Conservation (phyloP, 2,329 filamentous ascomycete species). For the Calonectria leucothoes region DNA sequence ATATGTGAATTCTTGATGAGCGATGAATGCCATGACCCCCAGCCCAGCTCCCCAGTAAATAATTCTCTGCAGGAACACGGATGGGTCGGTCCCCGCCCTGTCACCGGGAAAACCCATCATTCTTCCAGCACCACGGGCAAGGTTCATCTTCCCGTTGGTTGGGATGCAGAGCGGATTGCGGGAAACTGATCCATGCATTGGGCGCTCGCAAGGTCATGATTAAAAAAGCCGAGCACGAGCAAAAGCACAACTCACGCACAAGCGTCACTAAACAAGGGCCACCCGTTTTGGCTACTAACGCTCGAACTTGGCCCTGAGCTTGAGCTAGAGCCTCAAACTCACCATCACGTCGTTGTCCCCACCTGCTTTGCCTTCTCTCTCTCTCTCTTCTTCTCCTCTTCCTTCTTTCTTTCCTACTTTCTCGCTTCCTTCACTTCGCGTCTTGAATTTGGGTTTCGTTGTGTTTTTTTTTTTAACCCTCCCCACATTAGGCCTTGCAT, state of each 20-base stretch:
- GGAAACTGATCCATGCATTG: slow-evolving; percentile 5
- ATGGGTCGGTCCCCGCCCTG: slow-evolving; percentile 16
- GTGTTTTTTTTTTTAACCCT: slow-evolving; percentile 22
- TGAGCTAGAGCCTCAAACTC: slow-evolving; percentile 5
- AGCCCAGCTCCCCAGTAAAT: background rate
- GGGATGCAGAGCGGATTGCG: background rate
- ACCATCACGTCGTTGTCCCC: slow-evolving; percentile 7
- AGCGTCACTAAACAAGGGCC: background rate
- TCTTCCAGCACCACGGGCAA: background rate
- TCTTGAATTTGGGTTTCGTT: slow-evolving; percentile 31
- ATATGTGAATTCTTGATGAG: background rate
- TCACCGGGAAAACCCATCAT: slow-evolving; percentile 8
- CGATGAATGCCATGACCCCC: background rate
- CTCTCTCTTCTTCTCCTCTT: slow-evolving; percentile 9
- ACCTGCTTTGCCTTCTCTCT: background rate
- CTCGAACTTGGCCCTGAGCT: background rate
- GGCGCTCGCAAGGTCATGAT: background rate
- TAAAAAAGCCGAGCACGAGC: background rate
- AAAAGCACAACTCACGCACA: background rate
- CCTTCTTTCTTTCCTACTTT: slow-evolving; percentile 8
- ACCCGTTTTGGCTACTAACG: background rate
- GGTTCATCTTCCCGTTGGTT: slow-evolving; percentile 4
- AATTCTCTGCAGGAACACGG: slow-evolving; percentile 3
- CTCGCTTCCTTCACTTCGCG: slow-evolving; percentile 21
- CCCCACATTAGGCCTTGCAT: slow-evolving; percentile 31